Percentiles rank a stretch among this genome's conserved stretches.
phyloP scores from a whole-genome alignment of 768 basidiomycete genomes.

The Suillus occidentalis region DNA sequence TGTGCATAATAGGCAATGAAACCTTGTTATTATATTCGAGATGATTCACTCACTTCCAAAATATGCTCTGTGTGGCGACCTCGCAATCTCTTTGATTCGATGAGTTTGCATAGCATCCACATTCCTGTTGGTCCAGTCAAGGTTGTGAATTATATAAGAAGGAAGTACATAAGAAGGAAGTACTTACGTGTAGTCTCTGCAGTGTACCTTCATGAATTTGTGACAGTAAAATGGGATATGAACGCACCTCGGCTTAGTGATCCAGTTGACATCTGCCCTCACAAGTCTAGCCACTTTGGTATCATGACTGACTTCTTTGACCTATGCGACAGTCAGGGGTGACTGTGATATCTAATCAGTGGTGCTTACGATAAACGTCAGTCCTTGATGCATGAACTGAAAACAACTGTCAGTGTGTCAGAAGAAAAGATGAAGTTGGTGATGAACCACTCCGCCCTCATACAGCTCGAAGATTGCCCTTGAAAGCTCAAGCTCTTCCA shows the following conservation, averaged over 20 bases:
- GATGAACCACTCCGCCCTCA: slow-evolving; percentile 78
- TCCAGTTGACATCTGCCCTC: slow-evolving; percentile 81
- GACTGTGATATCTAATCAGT: neutral
- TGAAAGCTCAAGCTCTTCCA: slow-evolving; percentile 85
- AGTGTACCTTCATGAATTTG: neutral
- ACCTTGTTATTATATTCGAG: neutral
- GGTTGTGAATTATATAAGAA: neutral
- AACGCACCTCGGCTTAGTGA: slow-evolving; percentile 65
- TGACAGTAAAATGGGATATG: neutral
- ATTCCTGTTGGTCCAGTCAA: slow-evolving; percentile 45
- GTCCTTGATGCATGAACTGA: slow-evolving; percentile 87
- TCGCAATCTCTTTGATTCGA: slow-evolving; percentile 66
- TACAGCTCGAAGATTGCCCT: slow-evolving; percentile 87
- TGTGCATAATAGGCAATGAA: slow-evolving; percentile 23
- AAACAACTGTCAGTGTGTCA: slow-evolving; percentile 7
- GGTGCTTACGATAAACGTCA: slow-evolving; percentile 67
- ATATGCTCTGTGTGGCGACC: slow-evolving; percentile 54
- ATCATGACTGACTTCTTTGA: slow-evolving; percentile 82
- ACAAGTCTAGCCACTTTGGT: slow-evolving; percentile 66
- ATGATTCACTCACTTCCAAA: slow-evolving; percentile 63
- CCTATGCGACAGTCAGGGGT: slow-evolving; percentile 37
- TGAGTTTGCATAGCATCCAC: slow-evolving; percentile 76
- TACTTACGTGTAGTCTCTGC: slow-evolving; percentile 74
- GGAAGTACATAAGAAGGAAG: slow-evolving; percentile 20
- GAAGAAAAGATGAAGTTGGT: slow-evolving; percentile 1